phyloP scores from a whole-genome alignment of 2,329 filamentous ascomycete species.

The Fusarium udum region DNA sequence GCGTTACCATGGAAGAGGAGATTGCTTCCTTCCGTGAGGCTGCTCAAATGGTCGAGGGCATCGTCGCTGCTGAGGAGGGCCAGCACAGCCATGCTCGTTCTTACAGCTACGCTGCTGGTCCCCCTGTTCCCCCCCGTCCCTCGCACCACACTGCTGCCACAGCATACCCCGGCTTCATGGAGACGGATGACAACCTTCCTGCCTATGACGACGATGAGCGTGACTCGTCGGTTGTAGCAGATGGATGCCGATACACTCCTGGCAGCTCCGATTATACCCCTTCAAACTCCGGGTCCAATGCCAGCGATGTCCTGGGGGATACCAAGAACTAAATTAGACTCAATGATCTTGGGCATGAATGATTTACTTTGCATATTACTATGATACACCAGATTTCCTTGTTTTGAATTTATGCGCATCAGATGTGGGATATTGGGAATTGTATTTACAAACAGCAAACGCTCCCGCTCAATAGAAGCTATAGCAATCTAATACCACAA shows the following conservation, averaged over 20 bases:
- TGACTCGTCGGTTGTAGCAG: constrained; percentile 52
- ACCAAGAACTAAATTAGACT: constrained; percentile 34
- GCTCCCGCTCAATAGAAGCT: constrained; percentile 14
- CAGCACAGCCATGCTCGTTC: constrained; percentile 13
- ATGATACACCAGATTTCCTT: constrained; percentile 28
- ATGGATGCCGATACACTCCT: constrained; percentile 55
- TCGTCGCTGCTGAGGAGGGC: constrained; percentile 57
- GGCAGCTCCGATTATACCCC: constrained; percentile 43
- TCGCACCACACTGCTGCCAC: constrained; percentile 29
- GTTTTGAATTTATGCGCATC: constrained; percentile 12
- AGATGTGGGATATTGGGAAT: constrained; percentile 11
- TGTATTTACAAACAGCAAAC: not conserved
- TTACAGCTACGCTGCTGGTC: constrained; percentile 16
- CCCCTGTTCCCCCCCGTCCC: constrained; percentile 28
- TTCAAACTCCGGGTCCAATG: constrained; percentile 33
- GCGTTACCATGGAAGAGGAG: constrained; percentile 58
- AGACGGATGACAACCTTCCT: constrained; percentile 51
- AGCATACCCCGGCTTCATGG: constrained; percentile 35
- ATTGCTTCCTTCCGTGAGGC: constrained; percentile 59
- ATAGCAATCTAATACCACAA: constrained; percentile 31
- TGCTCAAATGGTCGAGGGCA: constrained; percentile 56
- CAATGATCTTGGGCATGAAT: constrained; percentile 8
- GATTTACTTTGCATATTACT: constrained; percentile 22
- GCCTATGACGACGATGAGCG: constrained; percentile 51
- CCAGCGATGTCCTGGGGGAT: constrained; percentile 37